Evolutionary conservation across 306 rosid species (phyloP).

Genomic region (Echinosophora koreensis): DNA sequence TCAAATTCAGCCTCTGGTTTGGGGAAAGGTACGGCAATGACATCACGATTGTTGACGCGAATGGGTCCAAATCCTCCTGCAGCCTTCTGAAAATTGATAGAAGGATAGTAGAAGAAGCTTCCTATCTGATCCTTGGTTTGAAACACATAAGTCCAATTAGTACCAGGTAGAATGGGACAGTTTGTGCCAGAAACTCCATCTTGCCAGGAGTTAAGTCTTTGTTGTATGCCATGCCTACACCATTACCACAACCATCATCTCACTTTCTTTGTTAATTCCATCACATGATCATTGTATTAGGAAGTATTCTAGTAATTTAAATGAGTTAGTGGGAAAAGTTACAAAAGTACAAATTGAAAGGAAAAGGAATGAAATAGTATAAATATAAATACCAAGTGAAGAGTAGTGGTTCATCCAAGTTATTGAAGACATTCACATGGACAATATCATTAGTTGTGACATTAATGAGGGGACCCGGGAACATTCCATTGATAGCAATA

Average conservation of each 20-base stretch:
- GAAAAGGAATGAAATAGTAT: not conserved
- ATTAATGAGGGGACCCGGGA: conserved; percentile 70
- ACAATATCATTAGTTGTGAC: conserved; percentile 62
- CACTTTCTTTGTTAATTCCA: not conserved
- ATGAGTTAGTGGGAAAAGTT: not conserved
- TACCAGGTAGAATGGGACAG: conserved; percentile 63
- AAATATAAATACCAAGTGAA: conserved; percentile 56
- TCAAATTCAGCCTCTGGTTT: conserved; percentile 70
- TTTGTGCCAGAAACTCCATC: conserved; percentile 81
- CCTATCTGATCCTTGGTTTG: conserved; percentile 78
- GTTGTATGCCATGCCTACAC: conserved; percentile 72
- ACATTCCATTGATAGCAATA: conserved; percentile 62
- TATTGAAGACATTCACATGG: conserved; percentile 63
- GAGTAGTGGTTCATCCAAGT: conserved; percentile 65
- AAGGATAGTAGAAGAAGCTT: conserved; percentile 75
- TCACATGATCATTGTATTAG: not conserved
- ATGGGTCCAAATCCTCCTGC: conserved; percentile 72
- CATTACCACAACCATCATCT: conserved; percentile 10
- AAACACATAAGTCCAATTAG: conserved; percentile 67
- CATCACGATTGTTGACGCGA: conserved; percentile 55
- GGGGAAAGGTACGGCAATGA: conserved; percentile 62
- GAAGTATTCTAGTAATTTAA: not conserved
- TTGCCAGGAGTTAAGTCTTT: conserved; percentile 79
- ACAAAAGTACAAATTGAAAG: not conserved
- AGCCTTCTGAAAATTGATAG: conserved; percentile 68